phyloP scores from a whole-genome alignment of 2,329 filamentous ascomycete genomes.

The Bipolaris oryzae region DNA sequence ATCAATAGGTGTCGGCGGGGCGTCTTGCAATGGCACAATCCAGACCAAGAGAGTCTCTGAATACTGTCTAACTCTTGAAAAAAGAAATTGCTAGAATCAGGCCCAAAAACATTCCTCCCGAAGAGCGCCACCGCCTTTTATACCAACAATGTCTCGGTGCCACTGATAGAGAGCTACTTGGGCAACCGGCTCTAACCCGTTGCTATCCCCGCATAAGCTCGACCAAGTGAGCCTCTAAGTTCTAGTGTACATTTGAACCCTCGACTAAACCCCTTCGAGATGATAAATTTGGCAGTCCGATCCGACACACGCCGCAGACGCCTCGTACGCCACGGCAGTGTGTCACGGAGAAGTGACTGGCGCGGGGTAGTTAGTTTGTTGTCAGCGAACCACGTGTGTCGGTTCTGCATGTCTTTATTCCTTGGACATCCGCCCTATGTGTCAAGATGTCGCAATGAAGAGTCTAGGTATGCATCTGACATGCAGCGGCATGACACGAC shows the following conservation, averaged over 20 bases:
- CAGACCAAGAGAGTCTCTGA: no score
- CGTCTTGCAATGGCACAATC: not conserved
- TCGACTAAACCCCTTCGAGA: constrained; percentile 12
- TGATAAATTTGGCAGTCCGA: constrained; percentile 7
- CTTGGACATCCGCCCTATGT: no score
- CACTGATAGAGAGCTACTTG: constrained; percentile 16
- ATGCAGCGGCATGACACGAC: no score
- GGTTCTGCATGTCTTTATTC: no score
- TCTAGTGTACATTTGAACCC: constrained; percentile 14
- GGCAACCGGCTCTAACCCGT: constrained; percentile 22
- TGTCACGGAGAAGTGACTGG: not conserved
- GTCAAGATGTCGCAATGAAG: no score
- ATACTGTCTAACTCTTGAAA: not conserved
- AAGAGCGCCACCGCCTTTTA: constrained; percentile 17
- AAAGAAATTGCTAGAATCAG: not conserved
- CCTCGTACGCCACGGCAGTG: not conserved
- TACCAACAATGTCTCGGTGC: constrained; percentile 14
- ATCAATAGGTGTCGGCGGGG: not conserved
- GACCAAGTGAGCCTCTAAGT: constrained; percentile 19
- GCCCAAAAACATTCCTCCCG: not conserved
- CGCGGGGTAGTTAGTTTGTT: not conserved
- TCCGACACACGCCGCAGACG: constrained; percentile 26
- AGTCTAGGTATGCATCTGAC: no score
- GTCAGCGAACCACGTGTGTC: not conserved
- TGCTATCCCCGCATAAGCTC: constrained; percentile 25